phyloP scores from a whole-genome alignment of 2,329 filamentous ascomycete genomes.

The Penicillium sclerotigenum region DNA sequence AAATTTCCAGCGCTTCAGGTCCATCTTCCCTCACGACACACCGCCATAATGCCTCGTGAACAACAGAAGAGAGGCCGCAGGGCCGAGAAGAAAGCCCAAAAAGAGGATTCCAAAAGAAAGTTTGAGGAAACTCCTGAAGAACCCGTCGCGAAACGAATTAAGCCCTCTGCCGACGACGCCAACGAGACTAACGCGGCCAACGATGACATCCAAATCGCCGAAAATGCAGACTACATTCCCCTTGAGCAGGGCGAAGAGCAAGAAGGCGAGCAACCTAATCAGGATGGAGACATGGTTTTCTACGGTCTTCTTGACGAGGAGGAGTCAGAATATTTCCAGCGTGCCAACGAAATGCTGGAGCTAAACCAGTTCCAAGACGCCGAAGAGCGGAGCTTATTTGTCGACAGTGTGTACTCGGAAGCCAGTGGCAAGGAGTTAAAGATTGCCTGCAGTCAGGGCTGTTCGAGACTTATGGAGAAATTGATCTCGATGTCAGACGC shows the following conservation, averaged over 20 bases:
- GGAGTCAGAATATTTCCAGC: constrained; percentile 93
- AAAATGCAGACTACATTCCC: constrained; percentile 39
- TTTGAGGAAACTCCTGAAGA: constrained; percentile 35
- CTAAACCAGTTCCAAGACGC: constrained; percentile 77
- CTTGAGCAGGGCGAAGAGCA: constrained; percentile 29
- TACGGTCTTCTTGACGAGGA: constrained; percentile 90
- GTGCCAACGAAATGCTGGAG: constrained; percentile 85
- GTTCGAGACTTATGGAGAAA: constrained; percentile 87
- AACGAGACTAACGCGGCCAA: constrained; percentile 15
- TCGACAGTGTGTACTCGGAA: constrained; percentile 82
- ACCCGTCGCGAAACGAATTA: constrained; percentile 40
- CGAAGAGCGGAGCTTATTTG: constrained; percentile 68
- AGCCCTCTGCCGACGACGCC: constrained; percentile 25
- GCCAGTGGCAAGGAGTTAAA: constrained; percentile 92
- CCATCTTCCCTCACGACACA: constrained; percentile 7
- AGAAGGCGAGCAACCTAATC: constrained; percentile 24
- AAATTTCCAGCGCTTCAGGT: constrained; percentile 23
- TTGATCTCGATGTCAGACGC: constrained; percentile 78
- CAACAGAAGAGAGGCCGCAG: constrained; percentile 48
- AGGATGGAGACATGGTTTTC: constrained; percentile 64
- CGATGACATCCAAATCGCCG: constrained; percentile 19
- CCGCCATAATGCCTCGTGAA: constrained; percentile 44
- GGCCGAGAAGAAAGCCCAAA: constrained; percentile 41
- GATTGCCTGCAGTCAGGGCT: constrained; percentile 91
- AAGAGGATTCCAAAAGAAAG: constrained; percentile 39